A percentile compares a stretch with the other conserved stretches of the same genome.
phyloP scores from a whole-genome alignment of 306 rosid genomes.

The Datisca glomerata region DNA sequence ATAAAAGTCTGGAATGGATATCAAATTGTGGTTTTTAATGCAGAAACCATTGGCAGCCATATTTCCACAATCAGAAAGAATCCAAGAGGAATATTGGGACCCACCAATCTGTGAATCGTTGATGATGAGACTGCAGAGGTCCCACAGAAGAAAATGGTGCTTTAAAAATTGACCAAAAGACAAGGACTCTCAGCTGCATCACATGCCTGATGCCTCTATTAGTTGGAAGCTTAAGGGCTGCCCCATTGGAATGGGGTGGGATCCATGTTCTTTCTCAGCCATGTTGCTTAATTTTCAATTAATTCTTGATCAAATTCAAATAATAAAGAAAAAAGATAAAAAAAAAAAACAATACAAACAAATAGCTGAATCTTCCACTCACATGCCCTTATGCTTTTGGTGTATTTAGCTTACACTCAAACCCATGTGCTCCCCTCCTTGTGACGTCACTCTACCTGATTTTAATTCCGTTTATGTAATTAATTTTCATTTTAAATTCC shows the following conservation, averaged over 20 bases:
- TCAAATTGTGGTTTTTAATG: background rate
- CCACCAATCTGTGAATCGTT: conserved; percentile 11
- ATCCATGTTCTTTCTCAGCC: conserved; percentile 31
- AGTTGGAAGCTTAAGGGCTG: conserved; percentile 36
- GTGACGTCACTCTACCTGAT: conserved; percentile 21
- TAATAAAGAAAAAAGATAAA: background rate
- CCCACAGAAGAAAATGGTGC: conserved; percentile 13
- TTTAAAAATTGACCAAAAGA: conserved; percentile 14
- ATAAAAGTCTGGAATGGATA: background rate
- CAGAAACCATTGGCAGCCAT: no score
- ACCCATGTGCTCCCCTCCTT: conserved; percentile 55
- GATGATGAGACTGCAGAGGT: conserved; percentile 30
- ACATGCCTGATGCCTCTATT: conserved; percentile 37
- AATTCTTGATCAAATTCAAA: background rate
- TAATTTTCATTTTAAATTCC: conserved; percentile 11
- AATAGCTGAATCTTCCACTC: conserved; percentile 40
- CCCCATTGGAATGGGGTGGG: conserved; percentile 52
- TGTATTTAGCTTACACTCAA: conserved; percentile 28
- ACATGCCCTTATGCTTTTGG: conserved; percentile 41
- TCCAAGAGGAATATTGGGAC: conserved; percentile 1
- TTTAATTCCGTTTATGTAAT: conserved; percentile 5
- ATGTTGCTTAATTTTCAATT: conserved; percentile 6
- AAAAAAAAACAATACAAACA: no score
- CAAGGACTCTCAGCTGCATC: conserved; percentile 35
- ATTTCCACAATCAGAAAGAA: background rate